These are phyloP conservation scores for Monarda citriodora DNA, from an alignment of 305 asterid species.

Conservation along the genomic window DNA sequence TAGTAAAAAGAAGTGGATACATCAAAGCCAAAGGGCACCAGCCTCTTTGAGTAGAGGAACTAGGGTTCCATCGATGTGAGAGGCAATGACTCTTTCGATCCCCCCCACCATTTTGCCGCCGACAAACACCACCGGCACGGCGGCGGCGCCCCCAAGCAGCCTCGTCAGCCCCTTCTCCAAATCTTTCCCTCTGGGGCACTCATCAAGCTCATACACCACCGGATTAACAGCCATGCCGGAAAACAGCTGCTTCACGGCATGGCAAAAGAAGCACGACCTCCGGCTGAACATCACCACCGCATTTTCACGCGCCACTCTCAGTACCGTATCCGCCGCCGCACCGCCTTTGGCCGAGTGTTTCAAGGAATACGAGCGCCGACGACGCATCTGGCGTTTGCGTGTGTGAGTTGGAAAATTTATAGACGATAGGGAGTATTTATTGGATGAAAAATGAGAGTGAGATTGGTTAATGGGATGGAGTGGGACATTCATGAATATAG, in stretches of 20 bases:
- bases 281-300: slow-evolving; percentile 20
- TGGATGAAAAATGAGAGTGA: background rate
- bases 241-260: slow-evolving; percentile 14
- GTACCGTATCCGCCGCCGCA: background rate
- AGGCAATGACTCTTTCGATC: slow-evolving; percentile 40
- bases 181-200: slow-evolving; percentile 1
- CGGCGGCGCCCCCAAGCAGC: slow-evolving; percentile 12
- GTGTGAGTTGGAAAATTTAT: too few relatives aligned
- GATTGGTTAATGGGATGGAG: background rate
- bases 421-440: background rate
- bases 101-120: slow-evolving; percentile 58
- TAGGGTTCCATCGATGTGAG: slow-evolving; percentile 49
- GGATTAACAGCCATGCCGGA: slow-evolving; percentile 8
- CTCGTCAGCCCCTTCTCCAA: slow-evolving; percentile 4
- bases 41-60: slow-evolving; percentile 53
- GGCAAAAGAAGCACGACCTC: slow-evolving; percentile 17
- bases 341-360: background rate
- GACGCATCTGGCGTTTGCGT: background rate
- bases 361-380: slow-evolving; percentile 6
- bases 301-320: background rate
- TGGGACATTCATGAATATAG: background rate
- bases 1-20: background rate
- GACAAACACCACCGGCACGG: slow-evolving; percentile 49
- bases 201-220: slow-evolving; percentile 9
- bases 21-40: slow-evolving; percentile 53